A percentile compares a stretch with the other conserved stretches of the same genome.
Evolutionary conservation across 2,329 filamentous ascomycete species (phyloP).

Genomic region (Alternaria ethzedia): DNA sequence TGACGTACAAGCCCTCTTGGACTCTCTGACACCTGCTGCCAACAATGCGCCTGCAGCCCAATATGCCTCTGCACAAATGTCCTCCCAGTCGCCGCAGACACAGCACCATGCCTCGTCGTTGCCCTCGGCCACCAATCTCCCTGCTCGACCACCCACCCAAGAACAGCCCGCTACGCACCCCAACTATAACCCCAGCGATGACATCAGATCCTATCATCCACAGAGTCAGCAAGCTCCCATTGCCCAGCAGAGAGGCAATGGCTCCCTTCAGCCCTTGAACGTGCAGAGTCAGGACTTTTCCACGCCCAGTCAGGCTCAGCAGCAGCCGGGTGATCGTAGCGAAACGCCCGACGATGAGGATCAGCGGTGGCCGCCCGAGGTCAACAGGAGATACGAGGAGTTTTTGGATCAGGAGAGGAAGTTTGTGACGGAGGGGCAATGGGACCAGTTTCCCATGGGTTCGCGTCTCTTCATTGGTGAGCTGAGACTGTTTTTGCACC

Average conservation of each 20-base stretch:
- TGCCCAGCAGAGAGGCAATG: conserved; percentile 38
- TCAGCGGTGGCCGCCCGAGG: conserved; percentile 60
- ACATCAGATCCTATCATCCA: conserved; percentile 59
- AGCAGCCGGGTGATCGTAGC: conserved; percentile 33
- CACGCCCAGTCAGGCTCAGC: conserved; percentile 35
- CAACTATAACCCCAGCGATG: conserved; percentile 56
- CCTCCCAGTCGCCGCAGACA: conserved; percentile 36
- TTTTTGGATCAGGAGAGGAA: conserved; percentile 76
- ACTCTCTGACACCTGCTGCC: conserved; percentile 49
- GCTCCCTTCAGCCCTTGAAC: conserved; percentile 35
- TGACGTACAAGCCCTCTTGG: conserved; percentile 56
- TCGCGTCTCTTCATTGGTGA: conserved; percentile 83
- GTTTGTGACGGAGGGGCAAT: conserved; percentile 78
- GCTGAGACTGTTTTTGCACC: conserved; percentile 24
- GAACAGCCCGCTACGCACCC: conserved; percentile 56
- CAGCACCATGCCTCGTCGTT: conserved; percentile 46
- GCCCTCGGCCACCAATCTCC: conserved; percentile 51
- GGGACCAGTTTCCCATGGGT: conserved; percentile 79
- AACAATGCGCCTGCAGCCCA: conserved; percentile 37
- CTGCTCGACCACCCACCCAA: conserved; percentile 57
- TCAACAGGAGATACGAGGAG: conserved; percentile 72
- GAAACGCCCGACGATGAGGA: conserved; percentile 53
- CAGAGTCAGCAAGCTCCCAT: conserved; percentile 50
- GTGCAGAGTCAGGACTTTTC: conserved; percentile 21
- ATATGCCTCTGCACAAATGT: conserved; percentile 44